Evolutionary conservation across 352 stramenopile genomes (phyloP), one percentile per base, ranked within the genome.

Genomic region (Phytophthora cajani): DNA sequence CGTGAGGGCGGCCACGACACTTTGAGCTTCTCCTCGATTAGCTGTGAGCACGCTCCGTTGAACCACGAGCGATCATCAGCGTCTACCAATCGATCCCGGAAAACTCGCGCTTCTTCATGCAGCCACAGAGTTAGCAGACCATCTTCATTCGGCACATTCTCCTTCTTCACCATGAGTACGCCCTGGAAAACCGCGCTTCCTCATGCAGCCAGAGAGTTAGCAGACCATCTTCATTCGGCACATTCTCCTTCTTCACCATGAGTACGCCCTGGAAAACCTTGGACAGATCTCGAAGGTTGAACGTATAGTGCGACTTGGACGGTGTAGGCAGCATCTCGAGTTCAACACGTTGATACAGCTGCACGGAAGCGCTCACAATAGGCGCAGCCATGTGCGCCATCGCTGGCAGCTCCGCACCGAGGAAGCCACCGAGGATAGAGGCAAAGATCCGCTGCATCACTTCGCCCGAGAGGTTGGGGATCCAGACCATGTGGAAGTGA

Each of bases 181-280:
- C 94, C 94, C 60, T 98, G 94, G 58, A 98, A 98, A 9, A 98
- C 90, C 63, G 91, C 6, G 89, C 81, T 81, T 95, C 82, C 69
- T 98, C 94, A 63, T 98, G 94, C 1, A 97, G 72, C 94, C 94
- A 98, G 1, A 98, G 78, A 38, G 89, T 89, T 12, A 97, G 65
- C 16, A 98, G 57, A 10, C 72, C 83, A 40, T 95, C 86, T 75
- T 91, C 83, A 27, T 61, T 93, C 0, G 77, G 57, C 0, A 92
- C 77, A 44, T 92, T 89, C 7, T 91, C 87, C 27, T 89, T 92
- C 47, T 91, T 87, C n/a, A 96, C 78, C 94, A 98, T 98, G 27
- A 98, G 60, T 21, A 98, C 74, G 58, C 94, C 94, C 60, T 98
- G 94, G 58, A 98, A 98, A 9, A 98, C 90, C 63, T 98, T 97